A percentile compares a stretch with the other conserved stretches of the same genome.
Evolutionary conservation across 73 alveolate genomes (phyloP).

Genomic region (Paramecium bursaria): DNA sequence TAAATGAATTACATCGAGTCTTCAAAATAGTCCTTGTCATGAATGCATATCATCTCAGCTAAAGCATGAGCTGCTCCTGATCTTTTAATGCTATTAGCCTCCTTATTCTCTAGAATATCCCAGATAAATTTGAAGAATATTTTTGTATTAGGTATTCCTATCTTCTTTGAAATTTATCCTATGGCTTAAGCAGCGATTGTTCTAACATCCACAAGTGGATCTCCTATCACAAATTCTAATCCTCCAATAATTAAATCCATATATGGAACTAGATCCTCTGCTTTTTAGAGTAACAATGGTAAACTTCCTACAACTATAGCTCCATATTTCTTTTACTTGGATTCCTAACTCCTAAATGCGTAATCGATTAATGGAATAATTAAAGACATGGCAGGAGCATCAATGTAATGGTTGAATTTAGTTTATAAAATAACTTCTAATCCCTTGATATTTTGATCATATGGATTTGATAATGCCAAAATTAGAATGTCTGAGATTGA

Average conservation of each 20-base stretch:
- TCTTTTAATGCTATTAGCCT: constrained; percentile 71
- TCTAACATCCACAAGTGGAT: constrained; percentile 80
- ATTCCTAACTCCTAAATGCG: constrained; percentile 82
- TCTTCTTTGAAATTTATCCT: constrained; percentile 76
- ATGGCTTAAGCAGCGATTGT: constrained; percentile 81
- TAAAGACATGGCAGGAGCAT: constrained; percentile 85
- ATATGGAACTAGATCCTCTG: constrained; percentile 82
- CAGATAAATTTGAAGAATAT: constrained; percentile 65
- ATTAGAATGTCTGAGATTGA: constrained; percentile 72
- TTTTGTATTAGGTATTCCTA: constrained; percentile 74
- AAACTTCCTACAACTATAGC: constrained; percentile 81
- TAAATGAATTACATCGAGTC: constrained; percentile 56
- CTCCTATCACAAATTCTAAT: constrained; percentile 79
- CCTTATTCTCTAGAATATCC: constrained; percentile 64
- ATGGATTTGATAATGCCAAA: constrained; percentile 77
- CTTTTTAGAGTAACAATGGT: constrained; percentile 75
- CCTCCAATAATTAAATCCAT: constrained; percentile 80
- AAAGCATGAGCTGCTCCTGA: constrained; percentile 85
- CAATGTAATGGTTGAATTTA: constrained; percentile 82
- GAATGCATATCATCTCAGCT: constrained; percentile 79
- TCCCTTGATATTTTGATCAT: constrained; percentile 70
- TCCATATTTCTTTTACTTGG: constrained; percentile 72
- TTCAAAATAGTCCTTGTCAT: constrained; percentile 74
- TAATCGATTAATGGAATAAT: constrained; percentile 82
- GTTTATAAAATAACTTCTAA: constrained; percentile 80